Evolutionary conservation across 108 stramenopile genomes (phyloP).

Genomic region (Skeletonema menzelii): DNA sequence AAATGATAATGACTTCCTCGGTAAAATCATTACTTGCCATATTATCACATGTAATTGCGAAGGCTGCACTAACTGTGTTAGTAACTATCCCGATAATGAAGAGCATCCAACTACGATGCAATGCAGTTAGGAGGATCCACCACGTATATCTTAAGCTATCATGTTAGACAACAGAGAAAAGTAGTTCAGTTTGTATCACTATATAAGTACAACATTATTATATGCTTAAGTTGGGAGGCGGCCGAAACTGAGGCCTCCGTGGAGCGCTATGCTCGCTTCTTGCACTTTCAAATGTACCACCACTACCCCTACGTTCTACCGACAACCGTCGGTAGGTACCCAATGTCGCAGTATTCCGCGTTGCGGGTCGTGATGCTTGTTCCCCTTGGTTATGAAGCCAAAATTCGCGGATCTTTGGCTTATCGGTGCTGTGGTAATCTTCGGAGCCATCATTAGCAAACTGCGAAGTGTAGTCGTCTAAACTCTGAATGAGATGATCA

Average conservation of each 20-base stretch:
- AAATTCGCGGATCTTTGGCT: conserved; percentile 1
- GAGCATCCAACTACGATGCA: neutral
- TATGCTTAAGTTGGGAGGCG: neutral
- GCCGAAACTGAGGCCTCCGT: neutral
- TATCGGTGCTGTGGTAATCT: neutral
- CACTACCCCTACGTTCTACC: neutral
- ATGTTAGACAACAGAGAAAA: neutral
- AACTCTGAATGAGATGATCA: neutral
- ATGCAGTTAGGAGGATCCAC: neutral
- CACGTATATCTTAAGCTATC: neutral
- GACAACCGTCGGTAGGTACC: neutral
- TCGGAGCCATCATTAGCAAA: neutral
- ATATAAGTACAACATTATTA: neutral
- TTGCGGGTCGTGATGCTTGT: neutral
- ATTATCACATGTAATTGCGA: neutral
- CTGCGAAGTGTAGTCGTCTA: neutral
- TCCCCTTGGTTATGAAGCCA: neutral
- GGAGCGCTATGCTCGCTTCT: neutral
- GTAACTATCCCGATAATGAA: neutral
- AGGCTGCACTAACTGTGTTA: neutral
- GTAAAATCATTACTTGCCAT: neutral
- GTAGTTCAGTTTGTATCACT: neutral
- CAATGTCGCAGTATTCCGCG: neutral
- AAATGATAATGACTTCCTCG: neutral
- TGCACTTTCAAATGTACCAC: neutral